These are phyloP conservation scores for Fraxinus dipetala DNA, from an alignment of 305 asterid species.

Conservation along the genomic window DNA sequence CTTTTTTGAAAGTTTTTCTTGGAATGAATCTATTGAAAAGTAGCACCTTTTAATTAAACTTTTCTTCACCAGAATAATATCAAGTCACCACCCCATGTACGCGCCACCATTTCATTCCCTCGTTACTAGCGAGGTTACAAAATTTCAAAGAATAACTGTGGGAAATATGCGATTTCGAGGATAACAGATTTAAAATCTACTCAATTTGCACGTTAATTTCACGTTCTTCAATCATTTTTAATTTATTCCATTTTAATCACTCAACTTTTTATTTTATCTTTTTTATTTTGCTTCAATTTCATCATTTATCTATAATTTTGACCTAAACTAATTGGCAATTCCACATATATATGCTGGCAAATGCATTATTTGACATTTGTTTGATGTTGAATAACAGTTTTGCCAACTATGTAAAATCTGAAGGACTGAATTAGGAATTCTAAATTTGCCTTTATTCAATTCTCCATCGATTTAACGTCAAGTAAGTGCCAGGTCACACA, in stretches of 20 bases:
- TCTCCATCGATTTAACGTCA: not conserved
- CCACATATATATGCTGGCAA: not conserved
- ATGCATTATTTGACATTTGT: not conserved
- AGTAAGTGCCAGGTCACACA: not conserved
- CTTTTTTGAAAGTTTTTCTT: conserved; percentile 22
- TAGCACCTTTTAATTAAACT: not conserved
- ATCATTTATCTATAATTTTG: not conserved
- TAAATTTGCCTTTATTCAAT: not conserved
- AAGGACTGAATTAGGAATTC: not conserved
- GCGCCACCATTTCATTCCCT: not conserved
- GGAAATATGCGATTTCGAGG: not conserved
- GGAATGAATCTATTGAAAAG: conserved; percentile 17
- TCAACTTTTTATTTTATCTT: not conserved
- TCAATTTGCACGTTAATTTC: not conserved
- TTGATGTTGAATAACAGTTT: not conserved
- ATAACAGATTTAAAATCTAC: not conserved
- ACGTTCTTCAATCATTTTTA: not conserved
- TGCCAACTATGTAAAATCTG: not conserved
- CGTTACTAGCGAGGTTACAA: not conserved
- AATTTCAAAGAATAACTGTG: not conserved
- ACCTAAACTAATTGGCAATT: not conserved
- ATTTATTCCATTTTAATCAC: not conserved
- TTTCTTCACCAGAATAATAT: conserved; percentile 15
- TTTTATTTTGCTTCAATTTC: not conserved
- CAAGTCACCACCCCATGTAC: not conserved